These are phyloP conservation scores for Umbilicus rupestris DNA, from an alignment of 164 flowering plant genomes.

Conservation along the genomic window DNA sequence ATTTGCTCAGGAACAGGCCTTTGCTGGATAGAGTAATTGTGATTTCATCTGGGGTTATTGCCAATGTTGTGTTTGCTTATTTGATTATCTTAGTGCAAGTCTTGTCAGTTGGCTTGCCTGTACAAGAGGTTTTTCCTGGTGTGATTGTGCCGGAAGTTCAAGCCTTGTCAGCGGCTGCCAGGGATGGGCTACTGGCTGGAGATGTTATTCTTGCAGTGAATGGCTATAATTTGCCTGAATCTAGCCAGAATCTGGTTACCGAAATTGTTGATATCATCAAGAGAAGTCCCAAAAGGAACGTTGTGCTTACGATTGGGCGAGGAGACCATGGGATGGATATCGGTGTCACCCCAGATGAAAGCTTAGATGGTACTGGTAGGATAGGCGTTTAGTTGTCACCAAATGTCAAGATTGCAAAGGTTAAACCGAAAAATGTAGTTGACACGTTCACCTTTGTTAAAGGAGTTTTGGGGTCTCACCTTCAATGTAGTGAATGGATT, in stretches of 20 bases:
- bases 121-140: neutral
- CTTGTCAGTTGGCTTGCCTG: neutral
- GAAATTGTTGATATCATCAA: neutral
- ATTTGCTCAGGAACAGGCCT: neutral
- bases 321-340: neutral
- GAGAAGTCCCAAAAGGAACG: neutral
- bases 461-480: slow-evolving; percentile 42
- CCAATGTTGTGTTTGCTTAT: neutral
- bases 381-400: slow-evolving; percentile 92
- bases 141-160: neutral
- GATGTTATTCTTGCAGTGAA: neutral
- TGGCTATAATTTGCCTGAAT: neutral
- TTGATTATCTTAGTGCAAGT: neutral
- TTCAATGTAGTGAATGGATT: slow-evolving; percentile 63
- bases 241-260: neutral
- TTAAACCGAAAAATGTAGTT: slow-evolving; percentile 33
- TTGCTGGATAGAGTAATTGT: neutral
- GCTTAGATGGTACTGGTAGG: slow-evolving; percentile 69
- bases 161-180: neutral
- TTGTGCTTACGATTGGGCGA: neutral
- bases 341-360: slow-evolving; percentile 53
- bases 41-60: neutral
- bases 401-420: slow-evolving; percentile 50
- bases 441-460: slow-evolving; percentile 52
- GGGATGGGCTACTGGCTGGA: neutral